Evolutionary conservation across 1,139 yeast genomes (phyloP).

Genomic region (Yamadazyma aaseri): DNA sequence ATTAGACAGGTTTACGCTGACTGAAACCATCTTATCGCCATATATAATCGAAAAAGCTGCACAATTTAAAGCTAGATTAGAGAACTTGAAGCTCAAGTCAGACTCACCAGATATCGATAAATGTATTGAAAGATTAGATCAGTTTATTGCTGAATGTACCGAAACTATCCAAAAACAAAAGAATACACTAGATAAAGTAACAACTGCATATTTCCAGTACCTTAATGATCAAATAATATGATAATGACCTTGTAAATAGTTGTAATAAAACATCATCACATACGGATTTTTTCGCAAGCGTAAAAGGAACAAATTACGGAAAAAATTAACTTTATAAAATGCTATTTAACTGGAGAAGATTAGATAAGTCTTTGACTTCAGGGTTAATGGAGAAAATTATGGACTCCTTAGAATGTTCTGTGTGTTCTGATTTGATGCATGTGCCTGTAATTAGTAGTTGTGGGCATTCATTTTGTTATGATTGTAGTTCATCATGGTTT

Average conservation of each 20-base stretch:
- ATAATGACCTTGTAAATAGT: slow-evolving; percentile 6
- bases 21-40: slow-evolving; percentile 32
- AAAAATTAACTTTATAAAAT: too few species aligned
- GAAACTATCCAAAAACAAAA: slow-evolving; percentile 31
- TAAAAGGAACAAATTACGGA: too few species aligned
- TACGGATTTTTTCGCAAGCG: too few species aligned
- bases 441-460: slow-evolving; percentile 42
- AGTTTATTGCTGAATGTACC: slow-evolving; percentile 34
- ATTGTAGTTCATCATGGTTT: slow-evolving; percentile 54
- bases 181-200: slow-evolving; percentile 20
- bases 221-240: slow-evolving; percentile 16
- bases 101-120: not conserved
- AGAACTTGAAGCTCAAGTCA: too few species aligned
- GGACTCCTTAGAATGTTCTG: slow-evolving; percentile 36
- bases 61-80: slow-evolving; percentile 23
- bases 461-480: slow-evolving; percentile 48
- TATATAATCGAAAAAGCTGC: slow-evolving; percentile 34
- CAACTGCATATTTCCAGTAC: slow-evolving; percentile 22
- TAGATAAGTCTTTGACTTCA: slow-evolving; percentile 8
- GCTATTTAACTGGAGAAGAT: slow-evolving; percentile 2
- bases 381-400: slow-evolving; percentile 8
- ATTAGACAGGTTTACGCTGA: slow-evolving; percentile 31
- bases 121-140: slow-evolving; percentile 1
- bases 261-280: too few species aligned
- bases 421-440: slow-evolving; percentile 46